Conservation (phyloP, 2,329 filamentous ascomycete genomes). For the Diaporthe vexans region DNA sequence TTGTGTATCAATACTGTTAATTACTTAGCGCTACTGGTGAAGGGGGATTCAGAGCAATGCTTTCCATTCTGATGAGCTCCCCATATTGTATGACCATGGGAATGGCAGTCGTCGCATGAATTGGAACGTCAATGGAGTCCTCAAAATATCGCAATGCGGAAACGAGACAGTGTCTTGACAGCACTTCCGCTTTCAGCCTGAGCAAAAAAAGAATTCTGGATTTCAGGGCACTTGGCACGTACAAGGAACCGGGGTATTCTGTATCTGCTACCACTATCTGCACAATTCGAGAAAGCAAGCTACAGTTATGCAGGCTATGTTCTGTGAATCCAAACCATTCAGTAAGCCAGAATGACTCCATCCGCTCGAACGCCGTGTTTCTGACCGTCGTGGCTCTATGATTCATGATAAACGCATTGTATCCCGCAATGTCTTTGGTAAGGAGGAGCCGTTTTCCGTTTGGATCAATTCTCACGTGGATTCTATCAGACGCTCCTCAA, state of each 20-base stretch:
- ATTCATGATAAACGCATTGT: not conserved
- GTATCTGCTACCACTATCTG: conserved; percentile 20
- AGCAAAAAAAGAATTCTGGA: not conserved
- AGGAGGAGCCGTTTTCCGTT: not conserved
- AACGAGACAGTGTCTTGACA: not conserved
- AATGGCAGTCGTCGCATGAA: not conserved
- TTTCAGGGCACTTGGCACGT: not conserved
- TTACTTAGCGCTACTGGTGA: too few species aligned
- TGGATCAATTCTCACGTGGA: conserved; percentile 31
- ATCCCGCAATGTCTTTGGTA: not conserved
- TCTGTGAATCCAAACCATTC: conserved; percentile 6
- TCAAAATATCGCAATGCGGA: not conserved
- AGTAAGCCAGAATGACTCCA: conserved; percentile 12
- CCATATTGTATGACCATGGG: too few species aligned
- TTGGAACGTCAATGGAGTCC: not conserved
- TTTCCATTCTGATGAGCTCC: too few species aligned
- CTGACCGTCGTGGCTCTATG: not conserved
- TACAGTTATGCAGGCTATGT: conserved; percentile 24
- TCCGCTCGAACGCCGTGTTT: conserved; percentile 20
- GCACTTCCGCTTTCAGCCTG: not conserved
- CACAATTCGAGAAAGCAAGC: conserved; percentile 12
- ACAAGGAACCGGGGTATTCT: conserved; percentile 20
- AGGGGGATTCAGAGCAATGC: too few species aligned
- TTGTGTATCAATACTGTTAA: not conserved
- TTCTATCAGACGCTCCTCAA: conserved; percentile 59